phyloP scores from a whole-genome alignment of 75 land plant species.

The Picea glauca region DNA sequence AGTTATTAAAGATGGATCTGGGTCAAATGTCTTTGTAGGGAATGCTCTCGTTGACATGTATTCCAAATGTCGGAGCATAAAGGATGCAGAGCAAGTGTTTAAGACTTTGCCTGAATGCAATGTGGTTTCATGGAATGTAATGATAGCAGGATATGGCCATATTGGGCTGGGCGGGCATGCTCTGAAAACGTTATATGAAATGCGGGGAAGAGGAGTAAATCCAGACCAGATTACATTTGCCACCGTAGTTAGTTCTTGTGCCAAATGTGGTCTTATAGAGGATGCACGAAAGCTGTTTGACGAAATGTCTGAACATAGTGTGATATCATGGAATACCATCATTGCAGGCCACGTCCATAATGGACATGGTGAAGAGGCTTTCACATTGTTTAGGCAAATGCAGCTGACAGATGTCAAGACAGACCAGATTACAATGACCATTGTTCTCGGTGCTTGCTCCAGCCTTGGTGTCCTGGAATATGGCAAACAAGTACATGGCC shows the following conservation, averaged over 20 bases:
- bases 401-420: constrained; percentile 25
- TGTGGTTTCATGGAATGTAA: constrained; percentile 55
- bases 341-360: constrained; percentile 69
- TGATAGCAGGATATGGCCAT: constrained; percentile 51
- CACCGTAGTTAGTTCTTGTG: constrained; percentile 23
- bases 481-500: constrained; percentile 52
- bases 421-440: constrained; percentile 55
- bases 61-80: constrained; percentile 36
- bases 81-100: constrained; percentile 35
- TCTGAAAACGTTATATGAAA: constrained; percentile 22
- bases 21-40: constrained; percentile 30
- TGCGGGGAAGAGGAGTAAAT: constrained; percentile 38
- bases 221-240: constrained; percentile 43
- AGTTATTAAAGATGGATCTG: constrained; percentile 13
- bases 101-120: constrained; percentile 34
- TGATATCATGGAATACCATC: constrained; percentile 68
- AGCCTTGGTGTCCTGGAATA: constrained; percentile 29
- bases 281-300: constrained; percentile 51
- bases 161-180: constrained; percentile 26
- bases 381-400: constrained; percentile 47
- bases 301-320: constrained; percentile 39
- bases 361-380: constrained; percentile 42
- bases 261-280: constrained; percentile 27
- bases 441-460: constrained; percentile 67
- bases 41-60: constrained; percentile 59